Percentiles rank a stretch among this genome's conserved stretches.
Conservation (phyloP, 2,329 filamentous ascomycete genomes). For the Curvularia eragrostidis region DNA sequence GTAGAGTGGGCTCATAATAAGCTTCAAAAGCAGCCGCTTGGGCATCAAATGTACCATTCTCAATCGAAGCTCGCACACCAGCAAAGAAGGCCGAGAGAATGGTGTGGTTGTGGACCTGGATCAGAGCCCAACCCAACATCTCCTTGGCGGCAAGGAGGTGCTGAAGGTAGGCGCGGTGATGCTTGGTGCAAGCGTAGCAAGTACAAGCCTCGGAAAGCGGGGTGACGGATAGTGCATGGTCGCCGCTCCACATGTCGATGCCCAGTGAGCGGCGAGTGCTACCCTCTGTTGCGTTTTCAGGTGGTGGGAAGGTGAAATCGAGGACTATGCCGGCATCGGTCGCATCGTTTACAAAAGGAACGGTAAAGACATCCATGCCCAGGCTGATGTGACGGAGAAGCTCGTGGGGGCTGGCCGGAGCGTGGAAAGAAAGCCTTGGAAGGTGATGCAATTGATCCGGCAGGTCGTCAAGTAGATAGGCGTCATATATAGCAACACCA, state of each 20-base stretch:
- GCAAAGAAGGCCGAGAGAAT: constrained; percentile 76
- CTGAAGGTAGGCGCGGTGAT: constrained; percentile 86
- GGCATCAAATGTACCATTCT: constrained; percentile 60
- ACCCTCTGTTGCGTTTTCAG: constrained; percentile 23
- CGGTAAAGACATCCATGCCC: constrained; percentile 79
- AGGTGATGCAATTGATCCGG: constrained; percentile 66
- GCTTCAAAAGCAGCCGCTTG: constrained; percentile 67
- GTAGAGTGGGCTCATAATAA: constrained; percentile 73
- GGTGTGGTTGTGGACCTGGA: constrained; percentile 91
- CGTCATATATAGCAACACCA: constrained; percentile 80
- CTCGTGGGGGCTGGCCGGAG: constrained; percentile 74
- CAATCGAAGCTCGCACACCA: constrained; percentile 70
- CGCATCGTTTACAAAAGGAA: constrained; percentile 74
- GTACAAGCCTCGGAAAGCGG: constrained; percentile 69
- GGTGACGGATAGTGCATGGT: constrained; percentile 66
- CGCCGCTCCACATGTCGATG: constrained; percentile 74
- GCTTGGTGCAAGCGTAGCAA: constrained; percentile 83
- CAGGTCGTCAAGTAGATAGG: constrained; percentile 71
- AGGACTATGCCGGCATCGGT: constrained; percentile 89
- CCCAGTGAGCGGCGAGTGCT: constrained; percentile 61
- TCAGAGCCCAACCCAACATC: constrained; percentile 93
- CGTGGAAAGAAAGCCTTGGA: constrained; percentile 76
- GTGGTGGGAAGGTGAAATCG: constrained; percentile 73
- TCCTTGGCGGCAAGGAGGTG: constrained; percentile 90
- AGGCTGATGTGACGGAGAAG: constrained; percentile 76